Base-by-base conservation (phyloP, 768 basidiomycete species). In the Lentinula raphanica region DNA sequence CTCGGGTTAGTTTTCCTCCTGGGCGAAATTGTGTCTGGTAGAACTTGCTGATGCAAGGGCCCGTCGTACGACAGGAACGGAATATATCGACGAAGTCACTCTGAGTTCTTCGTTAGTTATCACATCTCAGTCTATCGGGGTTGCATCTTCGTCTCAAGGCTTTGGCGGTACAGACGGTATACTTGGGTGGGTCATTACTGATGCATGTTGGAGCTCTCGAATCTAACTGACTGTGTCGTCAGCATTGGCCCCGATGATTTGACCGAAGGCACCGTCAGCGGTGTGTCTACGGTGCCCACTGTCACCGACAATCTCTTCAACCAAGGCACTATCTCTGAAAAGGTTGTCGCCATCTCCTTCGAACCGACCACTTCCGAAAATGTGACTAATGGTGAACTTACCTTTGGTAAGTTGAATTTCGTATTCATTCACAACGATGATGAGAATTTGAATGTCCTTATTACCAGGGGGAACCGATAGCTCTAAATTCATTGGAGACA, bases 91-190 rank as follows among this genome's bases (percentile, higher is more conserved):
- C 65, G 72, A 71, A 2, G 83, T 90, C 42, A 76, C 78, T 1
- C 71, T 90, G 54, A 74, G 76, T 13, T 49, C 68, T 25, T 76
- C 76, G 27, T 76, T 87, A 25, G 74, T 75, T 53, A 79, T 89
- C 55, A 58, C 70, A 12, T 49, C 66, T 5, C 87, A 89, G 63
- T 86, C 84, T 11, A 86, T 89, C 51, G 87, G 87, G 63, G 86
- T 84, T 49, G 85, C 87, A 17, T 67, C 72, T 2, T 64, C 21
- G 0, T 74, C 80, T 1, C n/a, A 54, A 1, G 86, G 80, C 5
- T 80, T 82, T 64, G 27, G 59, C 0, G 81, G 78, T 44, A 74
- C 81, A n/a, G 87, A 88, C 62, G 86, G 86, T 15, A 87, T 88
- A 59, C 60, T 88, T n/a, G 86, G 86, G 84, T 86, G 68, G 35